Base-by-base conservation (phyloP, 768 basidiomycete species). In the Russula brevipes region DNA sequence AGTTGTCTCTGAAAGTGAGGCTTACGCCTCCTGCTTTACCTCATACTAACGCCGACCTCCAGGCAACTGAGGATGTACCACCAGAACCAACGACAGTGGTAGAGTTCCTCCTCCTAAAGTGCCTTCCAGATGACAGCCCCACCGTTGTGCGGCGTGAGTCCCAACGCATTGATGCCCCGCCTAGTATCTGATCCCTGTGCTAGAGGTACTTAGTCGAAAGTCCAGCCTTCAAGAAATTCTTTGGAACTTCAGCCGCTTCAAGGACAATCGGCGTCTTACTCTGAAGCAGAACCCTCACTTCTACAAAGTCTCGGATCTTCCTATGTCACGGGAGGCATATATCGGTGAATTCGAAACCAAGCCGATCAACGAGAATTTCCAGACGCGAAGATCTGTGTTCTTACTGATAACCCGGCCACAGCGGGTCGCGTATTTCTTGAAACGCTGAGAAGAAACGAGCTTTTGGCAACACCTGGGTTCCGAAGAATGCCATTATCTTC, bases 251-350 rank as follows among this genome's bases (percentile, higher is more conserved):
- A 44, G 38, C 33, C 60, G 56, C 30, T 35, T 47, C 39, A 41
- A 49, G 38, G 54, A 16, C 9, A 12, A 38, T 7, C 50, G 30
- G 8, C 64, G 64, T 31, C 36, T 65, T n/a, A 42, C 55, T 1
- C 60, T 63, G 17, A 49, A 41, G n/a, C 54, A 65, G 5, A 63
- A 63, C 14, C 60, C 64, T 30, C 51, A 54, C 55, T 65, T 65
- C 38, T 65, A 65, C 11, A 12, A 8, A 14, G 17, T 1, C 11
- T 24, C 24, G 24, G 24, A 24, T 24, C 49, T 65, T 8, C 60
- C 64, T 7, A 10, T 12, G 11, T 42, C 7, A 0, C 8, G 5
- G 2, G 41, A 30, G 1, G 58, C 5, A 36, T 65, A 62, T 16
- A 17, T 9, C 3, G 10, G n/a, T n/a, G 14, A 5, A 14, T 65